phyloP scores from a whole-genome alignment of 1,284 basidiomycete genomes.

The Boletellus dicymbophilus region DNA sequence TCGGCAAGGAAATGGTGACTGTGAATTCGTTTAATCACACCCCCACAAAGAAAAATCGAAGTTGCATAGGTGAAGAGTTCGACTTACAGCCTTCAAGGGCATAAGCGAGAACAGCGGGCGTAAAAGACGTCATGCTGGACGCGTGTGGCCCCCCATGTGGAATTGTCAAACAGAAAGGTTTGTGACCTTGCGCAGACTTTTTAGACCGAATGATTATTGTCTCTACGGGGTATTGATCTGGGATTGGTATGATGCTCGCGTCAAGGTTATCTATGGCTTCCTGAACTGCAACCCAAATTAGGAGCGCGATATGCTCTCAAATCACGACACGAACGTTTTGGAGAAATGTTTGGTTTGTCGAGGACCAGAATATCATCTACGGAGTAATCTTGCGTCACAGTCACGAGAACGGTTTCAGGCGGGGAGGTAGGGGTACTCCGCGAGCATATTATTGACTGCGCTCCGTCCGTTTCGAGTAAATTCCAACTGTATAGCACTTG shows the following conservation, averaged over 20 bases:
- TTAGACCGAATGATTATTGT: constrained; percentile 48
- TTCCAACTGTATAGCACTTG: constrained; percentile 48
- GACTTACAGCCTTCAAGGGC: constrained; percentile 63
- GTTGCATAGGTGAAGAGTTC: neutral
- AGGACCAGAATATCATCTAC: constrained; percentile 9
- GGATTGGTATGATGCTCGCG: constrained; percentile 46
- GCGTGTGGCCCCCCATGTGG: constrained; percentile 74
- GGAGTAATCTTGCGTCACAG: constrained; percentile 1
- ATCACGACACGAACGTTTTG: constrained; percentile 36
- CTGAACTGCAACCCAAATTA: constrained; percentile 36
- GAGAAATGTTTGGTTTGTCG: constrained; percentile 32
- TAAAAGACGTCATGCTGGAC: constrained; percentile 49
- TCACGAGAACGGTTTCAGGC: constrained; percentile 48
- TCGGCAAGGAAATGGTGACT: constrained; percentile 64
- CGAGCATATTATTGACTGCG: constrained; percentile 44
- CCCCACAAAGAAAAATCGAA: no score
- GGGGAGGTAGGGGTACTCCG: constrained; percentile 53
- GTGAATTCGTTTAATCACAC: neutral
- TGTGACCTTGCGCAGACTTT: constrained; percentile 13
- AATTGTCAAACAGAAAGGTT: constrained; percentile 49
- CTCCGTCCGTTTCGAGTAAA: constrained; percentile 54
- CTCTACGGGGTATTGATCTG: constrained; percentile 50
- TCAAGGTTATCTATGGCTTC: constrained; percentile 41
- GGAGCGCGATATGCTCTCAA: no score
- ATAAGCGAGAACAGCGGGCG: constrained; percentile 42